phyloP scores from a whole-genome alignment of 495 filamentous ascomycete species.

The Hypoxylon intermedium region DNA sequence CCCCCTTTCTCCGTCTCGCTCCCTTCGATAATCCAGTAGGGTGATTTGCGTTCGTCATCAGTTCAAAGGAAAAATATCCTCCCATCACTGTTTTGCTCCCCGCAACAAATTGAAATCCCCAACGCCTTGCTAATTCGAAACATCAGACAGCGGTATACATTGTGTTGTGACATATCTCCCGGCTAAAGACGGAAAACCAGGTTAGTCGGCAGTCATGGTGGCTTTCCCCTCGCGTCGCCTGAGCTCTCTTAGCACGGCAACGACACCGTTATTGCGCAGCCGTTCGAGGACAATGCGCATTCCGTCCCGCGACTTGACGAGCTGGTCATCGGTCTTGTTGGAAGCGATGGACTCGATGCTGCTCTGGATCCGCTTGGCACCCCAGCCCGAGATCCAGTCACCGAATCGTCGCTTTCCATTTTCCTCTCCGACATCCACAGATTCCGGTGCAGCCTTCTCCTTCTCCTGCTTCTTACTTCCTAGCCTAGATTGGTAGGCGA shows the following conservation, averaged over 20 bases:
- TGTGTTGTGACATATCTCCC: conserved; percentile 3
- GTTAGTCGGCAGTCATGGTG: conserved; percentile 33
- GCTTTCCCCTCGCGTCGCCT: conserved; percentile 68
- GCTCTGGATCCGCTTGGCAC: conserved; percentile 79
- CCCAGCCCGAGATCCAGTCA: conserved; percentile 63
- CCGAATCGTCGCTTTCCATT: conserved; percentile 37
- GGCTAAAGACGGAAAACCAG: background rate
- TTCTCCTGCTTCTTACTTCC: conserved; percentile 71
- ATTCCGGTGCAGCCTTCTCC: conserved; percentile 47
- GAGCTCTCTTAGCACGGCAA: conserved; percentile 85
- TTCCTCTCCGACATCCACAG: conserved; percentile 29
- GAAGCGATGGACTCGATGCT: conserved; percentile 91
- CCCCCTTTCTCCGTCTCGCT: background rate
- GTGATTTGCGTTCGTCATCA: conserved; percentile 3
- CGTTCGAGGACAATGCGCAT: conserved; percentile 95
- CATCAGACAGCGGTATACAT: conserved; percentile 25
- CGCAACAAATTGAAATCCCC: conserved; percentile 24
- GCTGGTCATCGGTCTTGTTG: conserved; percentile 79
- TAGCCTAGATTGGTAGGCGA: conserved; percentile 83
- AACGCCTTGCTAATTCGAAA: conserved; percentile 45
- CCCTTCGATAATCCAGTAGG: conserved; percentile 1
- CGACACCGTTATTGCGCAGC: conserved; percentile 75
- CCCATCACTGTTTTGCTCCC: conserved; percentile 27
- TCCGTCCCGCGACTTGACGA: conserved; percentile 88
- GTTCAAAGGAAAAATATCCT: too few relatives aligned